Evolutionary conservation across 176 grass and related monocot genomes (phyloP), one percentile per base, ranked within the genome.

Genomic region (Dendrocalamus sinicus): DNA sequence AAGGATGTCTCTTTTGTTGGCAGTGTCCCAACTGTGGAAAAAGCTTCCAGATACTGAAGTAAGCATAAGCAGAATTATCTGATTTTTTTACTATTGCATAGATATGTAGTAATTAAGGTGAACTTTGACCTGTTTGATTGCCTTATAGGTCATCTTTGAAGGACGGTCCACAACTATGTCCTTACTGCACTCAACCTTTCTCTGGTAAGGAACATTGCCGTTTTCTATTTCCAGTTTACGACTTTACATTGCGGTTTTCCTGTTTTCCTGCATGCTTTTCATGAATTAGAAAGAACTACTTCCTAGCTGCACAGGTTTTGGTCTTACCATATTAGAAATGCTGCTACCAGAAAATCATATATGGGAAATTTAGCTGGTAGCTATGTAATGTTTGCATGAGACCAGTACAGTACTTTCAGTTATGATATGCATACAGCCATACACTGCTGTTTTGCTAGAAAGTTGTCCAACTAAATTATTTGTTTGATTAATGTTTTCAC

Each of bases 21-120:
- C 79, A 95, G 93, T 98, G 95, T 70, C 95, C 93, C 3, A 98
- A 98, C 82, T 95, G 95, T 80, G 95, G 95, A 84, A 95, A 90
- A 60, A 90, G 87, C 45, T 95, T 98, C 80, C 93, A 90, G 82
- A 87, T 95, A 81, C 73, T 98, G 12, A 95, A 93, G 95, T 95
- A 91, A 93, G 93, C 57, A 55, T 76, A 79, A 20, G 7, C 23
- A 80, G 16, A 67, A 51, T 23, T 43, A 48, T 61, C 17, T 72
- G 17, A 1, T 23, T 17, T 14, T 71, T 44, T 14, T 77, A 9
- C 1, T 45, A 46, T 80, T 46, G 14, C 7, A 76, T 82, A 88
- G 0, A 23, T 89, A 11, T 83, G 17, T 68, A 32, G 26, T 68
- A 32, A 47, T 22, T 76, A 10, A 39, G 7, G 19, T 47, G 13